Conservation (phyloP, 208 protist species). For the Acanthamoeba castellanii region DNA sequence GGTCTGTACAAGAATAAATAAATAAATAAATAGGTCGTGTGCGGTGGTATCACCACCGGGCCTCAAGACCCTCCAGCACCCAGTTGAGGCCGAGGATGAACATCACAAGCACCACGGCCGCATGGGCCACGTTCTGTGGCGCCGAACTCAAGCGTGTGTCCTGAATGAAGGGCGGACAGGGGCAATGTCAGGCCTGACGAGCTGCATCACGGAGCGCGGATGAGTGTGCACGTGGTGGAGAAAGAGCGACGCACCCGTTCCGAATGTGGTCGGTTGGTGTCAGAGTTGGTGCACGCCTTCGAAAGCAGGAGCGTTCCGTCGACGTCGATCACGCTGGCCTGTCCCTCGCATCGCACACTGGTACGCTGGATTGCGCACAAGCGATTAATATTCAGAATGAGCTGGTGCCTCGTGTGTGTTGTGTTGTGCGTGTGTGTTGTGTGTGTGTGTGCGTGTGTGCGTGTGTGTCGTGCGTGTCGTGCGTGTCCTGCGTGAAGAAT, state of each 20-base stretch:
- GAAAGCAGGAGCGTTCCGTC: slow-evolving; percentile 8
- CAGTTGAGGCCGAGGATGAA: slow-evolving; percentile 55
- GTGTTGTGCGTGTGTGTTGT: too few relatives aligned
- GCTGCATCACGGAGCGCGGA: too few relatives aligned
- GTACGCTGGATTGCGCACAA: not conserved
- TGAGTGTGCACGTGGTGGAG: not conserved
- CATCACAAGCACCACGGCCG: not conserved
- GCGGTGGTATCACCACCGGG: not conserved
- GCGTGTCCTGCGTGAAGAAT: too few relatives aligned
- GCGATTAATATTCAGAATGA: not conserved
- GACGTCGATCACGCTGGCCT: not conserved
- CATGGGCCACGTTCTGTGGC: slow-evolving; percentile 28
- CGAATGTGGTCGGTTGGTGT: not conserved
- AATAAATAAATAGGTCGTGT: not conserved
- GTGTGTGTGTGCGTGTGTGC: not conserved
- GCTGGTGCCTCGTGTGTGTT: too few relatives aligned
- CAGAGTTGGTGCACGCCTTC: slow-evolving; percentile 17
- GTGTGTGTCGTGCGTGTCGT: not conserved
- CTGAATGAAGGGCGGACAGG: not conserved
- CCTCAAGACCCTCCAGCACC: not conserved
- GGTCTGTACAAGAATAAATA: too few relatives aligned
- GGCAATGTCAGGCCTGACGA: not conserved
- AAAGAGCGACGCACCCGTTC: not conserved
- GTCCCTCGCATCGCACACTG: not conserved
- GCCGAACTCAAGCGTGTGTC: slow-evolving; percentile 1